Evolutionary conservation across 768 basidiomycete genomes (phyloP), one percentile per base, ranked within the genome.

Genomic region (Pleurotus eryngii): DNA sequence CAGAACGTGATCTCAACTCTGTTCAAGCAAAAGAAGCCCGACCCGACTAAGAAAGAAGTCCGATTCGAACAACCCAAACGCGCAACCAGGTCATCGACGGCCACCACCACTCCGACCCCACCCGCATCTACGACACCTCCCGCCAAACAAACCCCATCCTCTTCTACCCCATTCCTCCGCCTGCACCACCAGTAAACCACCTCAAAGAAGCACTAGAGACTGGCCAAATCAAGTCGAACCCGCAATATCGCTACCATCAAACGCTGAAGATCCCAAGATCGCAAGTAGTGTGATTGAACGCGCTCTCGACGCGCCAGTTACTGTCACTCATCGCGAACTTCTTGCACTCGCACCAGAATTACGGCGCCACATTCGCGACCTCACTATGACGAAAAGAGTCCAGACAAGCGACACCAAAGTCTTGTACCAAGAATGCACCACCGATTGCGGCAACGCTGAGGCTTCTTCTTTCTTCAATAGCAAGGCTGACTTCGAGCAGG

Each of bases 301-400:
- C 0, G 48, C 56, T 1, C 46, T 67, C 3, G 60, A 64, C 15
- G 48, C 24, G 2, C 22, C 61, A 3, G 57, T 67, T 7, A 58
- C 58, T 0, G 30, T 68, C 2, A 59, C 65, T 2, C 54, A 46
- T 4, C 46, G 55, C 2, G 63, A 68, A 47, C 54, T 67, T 2
- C 43, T 62, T 0, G 58, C 60, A 0, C 46, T 60, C 0, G 46
- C 67, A 0, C 64, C 65, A 0, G 64, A 63, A 1, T 46, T 68
- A 7, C 49, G 65, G 0, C 59, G 58, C 17, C 43, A 53, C 12
- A 22, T 65, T 0, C 60, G 55, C n/a, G 64, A 66, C 3, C 51
- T 59, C 4, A 49, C 61, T 0, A 35, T 59, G 0, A 60, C 60
- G 3, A 62, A 55, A 42, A n/a, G 49, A 12, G 49, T 61, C 3